These are phyloP conservation scores for Apophysomyces variabilis DNA, from an alignment of 371 early-diverging fungal genomes.

Conservation along the genomic window DNA sequence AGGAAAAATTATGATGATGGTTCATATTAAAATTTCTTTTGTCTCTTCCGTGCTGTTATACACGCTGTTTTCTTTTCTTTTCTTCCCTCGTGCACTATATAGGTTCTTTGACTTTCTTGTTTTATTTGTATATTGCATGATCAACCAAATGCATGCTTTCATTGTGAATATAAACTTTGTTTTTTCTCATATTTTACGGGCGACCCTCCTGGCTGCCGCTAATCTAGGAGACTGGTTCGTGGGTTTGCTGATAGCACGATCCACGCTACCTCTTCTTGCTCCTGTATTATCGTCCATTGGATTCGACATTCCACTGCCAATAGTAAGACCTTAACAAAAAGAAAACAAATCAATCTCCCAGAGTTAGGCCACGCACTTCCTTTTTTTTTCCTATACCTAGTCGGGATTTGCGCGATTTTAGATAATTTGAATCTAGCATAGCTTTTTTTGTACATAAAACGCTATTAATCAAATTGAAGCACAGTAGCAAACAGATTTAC, in stretches of 20 bases:
- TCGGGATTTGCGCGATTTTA: background rate
- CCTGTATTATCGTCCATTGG: background rate
- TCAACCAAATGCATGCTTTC: too few species aligned
- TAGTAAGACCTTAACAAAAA: background rate
- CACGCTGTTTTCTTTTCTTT: background rate
- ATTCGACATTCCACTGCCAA: background rate
- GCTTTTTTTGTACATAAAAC: background rate
- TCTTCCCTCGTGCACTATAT: background rate
- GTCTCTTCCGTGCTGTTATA: background rate
- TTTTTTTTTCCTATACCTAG: background rate
- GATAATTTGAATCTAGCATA: background rate
- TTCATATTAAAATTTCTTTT: background rate
- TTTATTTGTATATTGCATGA: too few species aligned
- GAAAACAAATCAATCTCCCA: background rate
- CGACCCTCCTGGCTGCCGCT: background rate
- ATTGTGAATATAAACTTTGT: background rate
- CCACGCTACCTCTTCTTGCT: background rate
- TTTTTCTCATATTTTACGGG: background rate
- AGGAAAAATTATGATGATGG: too few species aligned
- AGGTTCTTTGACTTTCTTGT: too few species aligned
- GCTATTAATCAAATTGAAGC: background rate
- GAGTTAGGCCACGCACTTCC: background rate
- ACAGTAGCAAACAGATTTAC: slow-evolving; percentile 12
- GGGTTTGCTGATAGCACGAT: background rate
- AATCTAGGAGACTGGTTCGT: background rate